Evolutionary conservation across 768 basidiomycete species (phyloP).

Genomic region (Lactifluus piperatus): DNA sequence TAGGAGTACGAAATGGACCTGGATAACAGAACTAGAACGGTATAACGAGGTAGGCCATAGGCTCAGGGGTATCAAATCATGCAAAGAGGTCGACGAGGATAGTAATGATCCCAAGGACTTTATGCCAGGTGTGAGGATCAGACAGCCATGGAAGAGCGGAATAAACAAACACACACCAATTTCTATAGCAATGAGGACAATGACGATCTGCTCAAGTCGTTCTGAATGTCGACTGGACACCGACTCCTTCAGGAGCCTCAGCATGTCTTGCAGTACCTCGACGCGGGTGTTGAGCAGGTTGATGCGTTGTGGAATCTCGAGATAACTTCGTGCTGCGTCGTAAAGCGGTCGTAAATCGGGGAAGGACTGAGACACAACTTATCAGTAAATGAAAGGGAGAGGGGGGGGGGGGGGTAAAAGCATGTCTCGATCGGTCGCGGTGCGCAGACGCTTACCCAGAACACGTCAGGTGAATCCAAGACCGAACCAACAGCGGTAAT

Average conservation of each 20-base stretch:
- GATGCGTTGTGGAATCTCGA: constrained; percentile 91
- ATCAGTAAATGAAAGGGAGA: too few relatives aligned
- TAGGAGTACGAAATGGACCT: constrained; percentile 31
- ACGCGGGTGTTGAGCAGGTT: constrained; percentile 90
- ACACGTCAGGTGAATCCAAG: constrained; percentile 93
- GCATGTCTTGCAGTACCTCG: constrained; percentile 95
- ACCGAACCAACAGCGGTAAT: constrained; percentile 95
- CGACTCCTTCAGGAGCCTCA: constrained; percentile 89
- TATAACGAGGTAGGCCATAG: neutral
- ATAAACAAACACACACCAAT: constrained; percentile 44
- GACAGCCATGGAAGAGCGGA: neutral
- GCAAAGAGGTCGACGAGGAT: constrained; percentile 72
- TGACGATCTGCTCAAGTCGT: constrained; percentile 87
- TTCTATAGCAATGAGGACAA: constrained; percentile 82
- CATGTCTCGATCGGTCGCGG: constrained; percentile 16
- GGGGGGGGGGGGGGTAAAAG: too few relatives aligned
- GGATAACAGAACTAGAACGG: constrained; percentile 2
- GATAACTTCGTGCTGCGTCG: constrained; percentile 86
- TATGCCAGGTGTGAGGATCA: neutral
- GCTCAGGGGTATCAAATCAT: constrained; percentile 11
- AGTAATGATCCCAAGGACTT: constrained; percentile 83
- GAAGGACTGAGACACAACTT: constrained; percentile 82
- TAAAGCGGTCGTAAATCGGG: constrained; percentile 94
- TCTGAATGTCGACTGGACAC: constrained; percentile 88
- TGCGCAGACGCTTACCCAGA: constrained; percentile 57